These are phyloP conservation scores for Elaeagnus macrophylla DNA, from an alignment of 306 rosid genomes.

Conservation along the genomic window DNA sequence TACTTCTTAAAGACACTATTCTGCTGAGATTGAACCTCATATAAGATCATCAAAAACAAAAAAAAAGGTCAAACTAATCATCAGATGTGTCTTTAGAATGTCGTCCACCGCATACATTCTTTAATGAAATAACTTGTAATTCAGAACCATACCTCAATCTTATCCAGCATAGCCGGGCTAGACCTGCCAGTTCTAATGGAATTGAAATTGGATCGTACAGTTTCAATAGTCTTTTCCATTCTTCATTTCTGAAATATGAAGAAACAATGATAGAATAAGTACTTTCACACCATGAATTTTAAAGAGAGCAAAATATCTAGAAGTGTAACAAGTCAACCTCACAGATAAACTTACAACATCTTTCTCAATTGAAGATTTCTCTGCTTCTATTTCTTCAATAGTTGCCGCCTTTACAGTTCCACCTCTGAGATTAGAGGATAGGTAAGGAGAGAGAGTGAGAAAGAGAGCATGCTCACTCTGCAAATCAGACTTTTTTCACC, in stretches of 20 bases:
- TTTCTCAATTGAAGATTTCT: constrained; percentile 59
- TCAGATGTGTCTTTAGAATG: no score
- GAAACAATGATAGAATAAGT: background rate
- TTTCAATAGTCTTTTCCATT: constrained; percentile 84
- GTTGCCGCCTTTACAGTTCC: constrained; percentile 66
- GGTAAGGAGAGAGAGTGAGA: background rate
- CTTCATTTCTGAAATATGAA: constrained; percentile 47
- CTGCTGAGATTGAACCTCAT: no score
- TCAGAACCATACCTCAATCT: constrained; percentile 56
- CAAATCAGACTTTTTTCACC: no score
- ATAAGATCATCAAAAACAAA: no score
- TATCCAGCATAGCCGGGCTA: constrained; percentile 82
- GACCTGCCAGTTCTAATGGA: constrained; percentile 90
- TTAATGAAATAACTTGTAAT: background rate
- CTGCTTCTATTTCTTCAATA: constrained; percentile 95
- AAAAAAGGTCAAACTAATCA: no score
- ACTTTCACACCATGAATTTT: background rate
- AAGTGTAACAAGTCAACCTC: background rate
- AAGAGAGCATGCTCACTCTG: background rate
- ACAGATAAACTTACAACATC: constrained; percentile 53
- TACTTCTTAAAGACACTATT: no score
- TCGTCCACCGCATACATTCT: no score
- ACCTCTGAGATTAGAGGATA: constrained; percentile 25
- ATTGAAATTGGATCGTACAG: constrained; percentile 58
- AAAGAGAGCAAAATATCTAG: background rate